Percentiles rank a stretch among this genome's conserved stretches.
These are phyloP conservation scores for Stephania cephalantha DNA, from an alignment of 164 flowering plant genomes.

Conservation along the genomic window DNA sequence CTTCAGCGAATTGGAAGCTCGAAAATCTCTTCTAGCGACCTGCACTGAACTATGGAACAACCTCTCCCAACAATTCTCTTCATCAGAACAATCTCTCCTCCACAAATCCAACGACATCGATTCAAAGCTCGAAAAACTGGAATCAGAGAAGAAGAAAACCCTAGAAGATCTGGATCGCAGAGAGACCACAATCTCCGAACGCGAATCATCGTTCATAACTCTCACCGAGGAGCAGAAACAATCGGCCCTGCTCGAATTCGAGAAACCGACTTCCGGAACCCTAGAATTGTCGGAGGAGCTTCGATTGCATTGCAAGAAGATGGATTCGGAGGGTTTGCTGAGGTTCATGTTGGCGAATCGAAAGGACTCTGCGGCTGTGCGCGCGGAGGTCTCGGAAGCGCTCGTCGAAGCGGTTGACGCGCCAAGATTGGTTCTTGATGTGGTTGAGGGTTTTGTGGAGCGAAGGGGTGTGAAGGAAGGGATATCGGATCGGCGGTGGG, in stretches of 20 bases:
- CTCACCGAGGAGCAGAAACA: slow-evolving; percentile 29
- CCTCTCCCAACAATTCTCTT: slow-evolving; percentile 36
- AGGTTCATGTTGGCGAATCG: slow-evolving; percentile 35
- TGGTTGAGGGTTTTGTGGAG: slow-evolving; percentile 34
- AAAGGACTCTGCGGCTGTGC: slow-evolving; percentile 37
- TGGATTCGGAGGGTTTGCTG: slow-evolving; percentile 39
- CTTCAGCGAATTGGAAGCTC: slow-evolving; percentile 33
- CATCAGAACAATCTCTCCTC: slow-evolving; percentile 30
- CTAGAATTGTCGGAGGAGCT: slow-evolving; percentile 22
- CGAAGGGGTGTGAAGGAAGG: slow-evolving; percentile 25
- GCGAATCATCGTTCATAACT: slow-evolving; percentile 31
- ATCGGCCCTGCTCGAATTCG: slow-evolving; percentile 31
- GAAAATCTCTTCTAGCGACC: slow-evolving; percentile 27
- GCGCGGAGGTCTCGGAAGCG: slow-evolving; percentile 28
- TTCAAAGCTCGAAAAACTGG: slow-evolving; percentile 35
- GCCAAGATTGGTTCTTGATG: slow-evolving; percentile 35
- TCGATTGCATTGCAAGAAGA: slow-evolving; percentile 30
- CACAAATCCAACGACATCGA: slow-evolving; percentile 33
- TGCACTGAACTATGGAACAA: slow-evolving; percentile 41
- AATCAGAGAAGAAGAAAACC: slow-evolving; percentile 28
- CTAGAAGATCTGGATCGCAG: slow-evolving; percentile 29
- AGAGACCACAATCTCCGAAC: slow-evolving; percentile 43
- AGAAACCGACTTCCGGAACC: slow-evolving; percentile 4
- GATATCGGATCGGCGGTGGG: slow-evolving; percentile 59
- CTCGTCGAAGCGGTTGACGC: slow-evolving; percentile 40